Evolutionary conservation across 768 basidiomycete species (phyloP), one percentile per base, ranked within the genome.

Genomic region (Tricholoma bakamatsutake): DNA sequence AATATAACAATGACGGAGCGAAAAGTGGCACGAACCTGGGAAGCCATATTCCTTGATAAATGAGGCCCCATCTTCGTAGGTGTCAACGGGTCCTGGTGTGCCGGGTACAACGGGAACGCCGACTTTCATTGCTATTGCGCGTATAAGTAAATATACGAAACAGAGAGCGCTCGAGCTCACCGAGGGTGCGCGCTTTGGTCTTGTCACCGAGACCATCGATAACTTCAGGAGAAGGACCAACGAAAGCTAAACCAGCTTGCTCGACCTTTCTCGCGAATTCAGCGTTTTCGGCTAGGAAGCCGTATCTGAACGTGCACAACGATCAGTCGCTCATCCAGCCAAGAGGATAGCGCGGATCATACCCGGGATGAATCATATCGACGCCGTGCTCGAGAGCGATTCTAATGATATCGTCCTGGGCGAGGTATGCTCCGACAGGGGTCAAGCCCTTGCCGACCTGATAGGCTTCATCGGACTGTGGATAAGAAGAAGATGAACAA

Each of bases 311-410:
- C 49, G 50, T 13, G 45, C 13, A 53, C 52, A 1, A 52, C 49
- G 28, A 34, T 58, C 30, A 47, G 21, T 18, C n/a, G 40, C 15
- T 11, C 27, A 31, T 55, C 28, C 17, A 12, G 24, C 9, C 17
- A 21, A 12, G 21, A 31, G 40, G 50, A 50, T 17, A 53, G 47
- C 9, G 46, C 33, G 21, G 42, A 50, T 71, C 78, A 66, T 62
- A 93, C 92, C 95, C 94, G 10, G 94, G 97, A 73, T 98, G 97
- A 67, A 99, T 98, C 97, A 99, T 98, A 69, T 98, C 96, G 24
- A 99, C 97, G 24, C 93, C 95, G 71, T 98, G 94, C 72, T 98
- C 95, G 43, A 98, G 80, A n/a, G 94, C 93, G 61, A 94, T 88
- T 60, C 85, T 77, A 73, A 99, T 94, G 72, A 99, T 98, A 66